Evolutionary conservation across 2,329 filamentous ascomycete genomes (phyloP).

Genomic region (Xylogone sp.): DNA sequence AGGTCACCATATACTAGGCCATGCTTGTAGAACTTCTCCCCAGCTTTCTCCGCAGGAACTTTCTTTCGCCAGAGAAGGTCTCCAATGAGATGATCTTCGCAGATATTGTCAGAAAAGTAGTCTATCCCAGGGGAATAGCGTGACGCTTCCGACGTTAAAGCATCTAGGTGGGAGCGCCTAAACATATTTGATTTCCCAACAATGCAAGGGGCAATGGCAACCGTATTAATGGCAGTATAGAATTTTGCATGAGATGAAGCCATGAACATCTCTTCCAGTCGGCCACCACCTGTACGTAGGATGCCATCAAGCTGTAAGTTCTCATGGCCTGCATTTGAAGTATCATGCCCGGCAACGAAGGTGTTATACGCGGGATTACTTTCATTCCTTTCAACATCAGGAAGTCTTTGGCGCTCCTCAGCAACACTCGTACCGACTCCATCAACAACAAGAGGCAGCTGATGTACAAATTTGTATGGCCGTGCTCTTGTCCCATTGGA

Average conservation of each 20-base stretch:
- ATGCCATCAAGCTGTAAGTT: constrained; percentile 8
- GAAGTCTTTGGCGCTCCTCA: constrained; percentile 19
- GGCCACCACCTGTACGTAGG: constrained; percentile 60
- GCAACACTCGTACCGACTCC: constrained; percentile 39
- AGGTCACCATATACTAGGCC: constrained; percentile 80
- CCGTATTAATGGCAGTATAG: constrained; percentile 94
- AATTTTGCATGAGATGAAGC: constrained; percentile 93
- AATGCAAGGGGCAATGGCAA: constrained; percentile 85
- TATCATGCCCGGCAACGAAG: constrained; percentile 19
- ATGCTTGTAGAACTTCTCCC: constrained; percentile 65
- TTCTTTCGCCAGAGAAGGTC: constrained; percentile 80
- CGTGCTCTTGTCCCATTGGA: constrained; percentile 44
- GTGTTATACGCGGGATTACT: constrained; percentile 13
- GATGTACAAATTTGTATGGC: constrained; percentile 90
- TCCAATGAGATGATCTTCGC: constrained; percentile 94
- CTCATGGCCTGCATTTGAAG: background rate
- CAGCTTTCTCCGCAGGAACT: constrained; percentile 43
- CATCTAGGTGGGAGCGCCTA: constrained; percentile 82
- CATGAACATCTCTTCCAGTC: constrained; percentile 93
- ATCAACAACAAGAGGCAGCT: constrained; percentile 87
- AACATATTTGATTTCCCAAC: constrained; percentile 99
- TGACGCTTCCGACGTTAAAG: constrained; percentile 50
- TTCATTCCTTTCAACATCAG: constrained; percentile 1
- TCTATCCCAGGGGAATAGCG: constrained; percentile 67
- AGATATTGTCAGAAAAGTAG: constrained; percentile 93